Evolutionary conservation across 768 basidiomycete genomes (phyloP).

Genomic region (Pleurotus giganteus): DNA sequence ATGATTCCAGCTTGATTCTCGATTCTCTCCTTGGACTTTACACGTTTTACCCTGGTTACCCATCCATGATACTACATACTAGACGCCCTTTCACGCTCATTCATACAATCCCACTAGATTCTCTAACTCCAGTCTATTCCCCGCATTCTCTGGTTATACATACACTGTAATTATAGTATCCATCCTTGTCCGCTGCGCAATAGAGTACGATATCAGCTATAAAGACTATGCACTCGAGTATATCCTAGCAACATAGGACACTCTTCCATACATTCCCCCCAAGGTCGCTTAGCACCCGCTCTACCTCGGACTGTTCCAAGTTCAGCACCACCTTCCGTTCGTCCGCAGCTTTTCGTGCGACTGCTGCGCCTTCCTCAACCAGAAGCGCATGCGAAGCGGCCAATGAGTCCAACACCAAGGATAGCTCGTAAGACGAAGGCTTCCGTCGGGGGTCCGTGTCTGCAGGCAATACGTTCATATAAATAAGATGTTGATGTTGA

Average conservation of each 20-base stretch:
- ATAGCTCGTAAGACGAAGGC: slow-evolving; percentile 63
- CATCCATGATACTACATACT: not conserved
- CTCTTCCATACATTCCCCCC: slow-evolving; percentile 71
- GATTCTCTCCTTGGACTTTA: not conserved
- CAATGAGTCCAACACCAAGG: slow-evolving; percentile 70
- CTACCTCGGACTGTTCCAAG: slow-evolving; percentile 80
- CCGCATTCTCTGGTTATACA: no score
- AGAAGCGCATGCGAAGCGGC: slow-evolving; percentile 76
- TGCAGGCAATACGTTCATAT: slow-evolving; percentile 61
- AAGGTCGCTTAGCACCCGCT: slow-evolving; percentile 79
- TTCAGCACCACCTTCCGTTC: slow-evolving; percentile 80
- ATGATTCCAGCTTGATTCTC: slow-evolving; percentile 21
- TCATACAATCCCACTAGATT: no score
- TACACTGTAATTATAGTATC: no score
- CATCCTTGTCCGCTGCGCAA: no score
- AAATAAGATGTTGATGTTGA: slow-evolving; percentile 71
- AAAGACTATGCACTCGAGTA: no score
- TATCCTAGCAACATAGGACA: slow-evolving; percentile 31
- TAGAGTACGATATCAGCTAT: no score
- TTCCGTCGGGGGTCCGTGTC: slow-evolving; percentile 54
- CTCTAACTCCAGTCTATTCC: no score
- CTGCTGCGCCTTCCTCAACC: slow-evolving; percentile 60
- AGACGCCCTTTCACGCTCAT: no score
- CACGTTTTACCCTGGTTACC: not conserved
- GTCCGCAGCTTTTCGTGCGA: slow-evolving; percentile 51